A percentile compares a stretch with the other conserved stretches of the same genome.
Evolutionary conservation across 352 stramenopile genomes (phyloP).

Genomic region (Phytophthora melonis): DNA sequence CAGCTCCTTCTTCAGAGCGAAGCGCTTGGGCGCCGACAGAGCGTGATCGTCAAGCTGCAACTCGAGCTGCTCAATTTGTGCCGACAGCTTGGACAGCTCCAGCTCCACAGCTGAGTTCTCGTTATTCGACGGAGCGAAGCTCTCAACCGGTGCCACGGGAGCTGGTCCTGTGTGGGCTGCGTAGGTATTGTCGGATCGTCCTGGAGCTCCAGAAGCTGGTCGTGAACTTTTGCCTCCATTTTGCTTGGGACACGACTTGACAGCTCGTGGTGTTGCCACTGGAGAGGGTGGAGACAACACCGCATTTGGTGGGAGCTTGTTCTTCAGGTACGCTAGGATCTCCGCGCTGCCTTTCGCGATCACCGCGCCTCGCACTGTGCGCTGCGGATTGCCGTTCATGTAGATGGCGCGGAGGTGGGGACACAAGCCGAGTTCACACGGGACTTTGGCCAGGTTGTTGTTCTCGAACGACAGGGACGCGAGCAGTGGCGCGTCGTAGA

Average conservation of each 20-base stretch:
- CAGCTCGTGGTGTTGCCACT: constrained; percentile 10
- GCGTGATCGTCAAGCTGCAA: constrained; percentile 67
- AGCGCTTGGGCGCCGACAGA: constrained; percentile 77
- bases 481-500: constrained; percentile 70
- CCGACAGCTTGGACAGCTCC: constrained; percentile 38
- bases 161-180: constrained; percentile 25
- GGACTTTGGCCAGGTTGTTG: constrained; percentile 78
- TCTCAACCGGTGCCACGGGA: constrained; percentile 31
- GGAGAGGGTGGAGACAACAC: constrained; percentile 37
- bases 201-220: not conserved
- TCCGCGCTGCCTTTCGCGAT: constrained; percentile 82
- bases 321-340: constrained; percentile 83
- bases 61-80: constrained; percentile 66
- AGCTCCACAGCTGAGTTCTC: constrained; percentile 25
- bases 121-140: not conserved
- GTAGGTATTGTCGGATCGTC: constrained; percentile 8
- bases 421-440: constrained; percentile 73
- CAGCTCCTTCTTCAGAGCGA: constrained; percentile 86
- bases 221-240: constrained; percentile 5
- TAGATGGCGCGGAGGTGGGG: constrained; percentile 73
- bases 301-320: constrained; percentile 68
- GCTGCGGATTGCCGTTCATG: constrained; percentile 89
- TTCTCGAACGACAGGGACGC: constrained; percentile 86
- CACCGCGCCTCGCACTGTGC: constrained; percentile 73
- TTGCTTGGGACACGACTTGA: constrained; percentile 13